phyloP scores from a whole-genome alignment of 352 stramenopile species.

The Pythium oligandrum region DNA sequence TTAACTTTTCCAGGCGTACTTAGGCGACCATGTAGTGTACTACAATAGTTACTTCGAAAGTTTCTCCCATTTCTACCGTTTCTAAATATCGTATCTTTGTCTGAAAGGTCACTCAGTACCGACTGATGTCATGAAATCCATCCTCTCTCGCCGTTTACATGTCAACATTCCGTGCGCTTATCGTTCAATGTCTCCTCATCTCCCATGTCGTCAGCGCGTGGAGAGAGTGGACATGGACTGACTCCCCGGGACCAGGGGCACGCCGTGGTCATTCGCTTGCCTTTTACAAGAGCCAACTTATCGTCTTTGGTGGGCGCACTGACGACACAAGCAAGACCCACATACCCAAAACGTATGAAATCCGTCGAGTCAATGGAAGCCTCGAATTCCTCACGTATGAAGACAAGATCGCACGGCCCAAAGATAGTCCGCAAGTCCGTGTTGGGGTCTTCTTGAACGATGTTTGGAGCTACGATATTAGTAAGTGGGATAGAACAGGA shows the following conservation, averaged over 20 bases:
- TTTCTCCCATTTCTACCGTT: no score
- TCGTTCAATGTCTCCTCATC: slow-evolving; percentile 1
- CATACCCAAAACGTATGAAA: slow-evolving; percentile 91
- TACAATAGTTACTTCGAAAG: no score
- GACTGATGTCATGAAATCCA: no score
- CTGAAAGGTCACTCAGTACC: no score
- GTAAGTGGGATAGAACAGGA: slow-evolving; percentile 16
- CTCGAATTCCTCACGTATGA: slow-evolving; percentile 89
- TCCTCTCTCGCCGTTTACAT: no score
- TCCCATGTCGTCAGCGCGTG: slow-evolving; percentile 29
- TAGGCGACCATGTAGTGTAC: no score
- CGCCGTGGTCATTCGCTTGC: slow-evolving; percentile 85
- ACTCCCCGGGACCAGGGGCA: slow-evolving; percentile 51
- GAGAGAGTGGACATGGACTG: slow-evolving; percentile 82
- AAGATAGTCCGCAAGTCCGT: slow-evolving; percentile 42
- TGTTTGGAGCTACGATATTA: slow-evolving; percentile 94
- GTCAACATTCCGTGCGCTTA: neutral
- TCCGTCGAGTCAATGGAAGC: slow-evolving; percentile 65
- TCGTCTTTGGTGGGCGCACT: slow-evolving; percentile 92
- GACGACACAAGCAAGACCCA: slow-evolving; percentile 86
- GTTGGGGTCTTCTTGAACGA: slow-evolving; percentile 94
- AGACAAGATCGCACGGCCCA: slow-evolving; percentile 60
- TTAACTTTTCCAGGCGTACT: no score
- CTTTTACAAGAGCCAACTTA: slow-evolving; percentile 71
- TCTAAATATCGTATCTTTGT: no score